These are phyloP conservation scores for Bryum argenteum DNA, from an alignment of 225 moss, liverwort and hornwort genomes.

Conservation along the genomic window DNA sequence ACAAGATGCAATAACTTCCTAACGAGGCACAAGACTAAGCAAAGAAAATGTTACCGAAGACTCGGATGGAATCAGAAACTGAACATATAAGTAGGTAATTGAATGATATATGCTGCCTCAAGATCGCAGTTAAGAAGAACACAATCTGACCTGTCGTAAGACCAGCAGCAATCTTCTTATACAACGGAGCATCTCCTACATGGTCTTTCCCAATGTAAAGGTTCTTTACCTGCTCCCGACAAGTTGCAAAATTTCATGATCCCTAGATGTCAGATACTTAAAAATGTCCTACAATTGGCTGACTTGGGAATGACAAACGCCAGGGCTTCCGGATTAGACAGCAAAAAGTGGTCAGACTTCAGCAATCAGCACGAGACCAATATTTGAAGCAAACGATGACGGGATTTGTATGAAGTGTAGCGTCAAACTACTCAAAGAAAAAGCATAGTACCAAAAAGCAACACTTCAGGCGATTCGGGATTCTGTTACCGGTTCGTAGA, in stretches of 20 bases:
- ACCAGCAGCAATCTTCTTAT: slow-evolving; percentile 80
- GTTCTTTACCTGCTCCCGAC: slow-evolving; percentile 61
- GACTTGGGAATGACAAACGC: background rate
- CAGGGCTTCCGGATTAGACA: slow-evolving; percentile 18
- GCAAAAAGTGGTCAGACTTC: background rate
- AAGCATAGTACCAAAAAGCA: background rate
- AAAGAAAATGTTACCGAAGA: background rate
- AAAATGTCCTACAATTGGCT: slow-evolving; percentile 3
- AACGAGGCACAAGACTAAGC: slow-evolving; percentile 14
- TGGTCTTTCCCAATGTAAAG: slow-evolving; percentile 77
- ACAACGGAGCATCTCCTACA: slow-evolving; percentile 78
- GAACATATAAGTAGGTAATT: slow-evolving; percentile 5
- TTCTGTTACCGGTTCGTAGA: slow-evolving; percentile 75
- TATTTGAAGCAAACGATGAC: background rate
- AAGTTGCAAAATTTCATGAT: background rate
- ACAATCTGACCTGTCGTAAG: slow-evolving; percentile 71
- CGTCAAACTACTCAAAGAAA: background rate
- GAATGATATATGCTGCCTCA: background rate
- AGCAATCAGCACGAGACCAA: background rate
- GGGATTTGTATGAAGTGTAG: background rate
- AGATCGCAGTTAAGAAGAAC: slow-evolving; percentile 13
- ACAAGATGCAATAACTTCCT: slow-evolving; percentile 6
- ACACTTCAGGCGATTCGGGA: background rate
- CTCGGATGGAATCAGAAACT: background rate
- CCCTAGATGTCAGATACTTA: background rate